A percentile compares a stretch with the other conserved stretches of the same genome.
phyloP scores from a whole-genome alignment of 2,329 filamentous ascomycete species.

The Elsinoe necatrix region DNA sequence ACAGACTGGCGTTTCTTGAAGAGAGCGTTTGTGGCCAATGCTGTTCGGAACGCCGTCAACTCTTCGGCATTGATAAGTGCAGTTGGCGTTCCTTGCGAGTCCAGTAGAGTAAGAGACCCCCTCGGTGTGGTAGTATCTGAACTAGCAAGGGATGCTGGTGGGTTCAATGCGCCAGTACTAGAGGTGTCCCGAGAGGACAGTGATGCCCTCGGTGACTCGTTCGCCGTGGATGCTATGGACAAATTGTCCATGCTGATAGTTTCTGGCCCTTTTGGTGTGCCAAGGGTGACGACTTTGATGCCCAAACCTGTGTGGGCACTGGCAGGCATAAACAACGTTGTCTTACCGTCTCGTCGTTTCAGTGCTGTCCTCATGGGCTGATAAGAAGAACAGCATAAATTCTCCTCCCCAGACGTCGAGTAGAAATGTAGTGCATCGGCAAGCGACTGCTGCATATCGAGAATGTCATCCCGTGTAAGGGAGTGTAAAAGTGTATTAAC shows the following conservation, averaged over 20 bases:
- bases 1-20: conserved; percentile 58
- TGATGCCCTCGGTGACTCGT: conserved; percentile 19
- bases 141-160: conserved; percentile 26
- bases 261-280: conserved; percentile 27
- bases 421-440: conserved; percentile 56
- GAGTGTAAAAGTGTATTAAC: conserved; percentile 48
- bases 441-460: conserved; percentile 49
- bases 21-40: conserved; percentile 54
- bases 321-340: conserved; percentile 60
- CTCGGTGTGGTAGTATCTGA: conserved; percentile 29
- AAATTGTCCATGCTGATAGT: conserved; percentile 24
- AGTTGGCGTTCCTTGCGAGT: conserved; percentile 45
- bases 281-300: conserved; percentile 56
- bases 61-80: conserved; percentile 60
- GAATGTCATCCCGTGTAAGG: conserved; percentile 48
- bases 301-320: conserved; percentile 52
- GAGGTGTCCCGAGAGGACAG: conserved; percentile 23
- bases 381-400: conserved; percentile 50
- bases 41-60: conserved; percentile 61
- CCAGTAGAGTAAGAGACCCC: conserved; percentile 50
- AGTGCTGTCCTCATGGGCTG: conserved; percentile 56
- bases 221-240: conserved; percentile 16
- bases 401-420: conserved; percentile 51
- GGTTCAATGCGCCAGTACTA: conserved; percentile 14
- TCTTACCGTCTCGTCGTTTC: conserved; percentile 52